Conservation (phyloP, 768 basidiomycete species). For the Leccinum pellstonianum region DNA sequence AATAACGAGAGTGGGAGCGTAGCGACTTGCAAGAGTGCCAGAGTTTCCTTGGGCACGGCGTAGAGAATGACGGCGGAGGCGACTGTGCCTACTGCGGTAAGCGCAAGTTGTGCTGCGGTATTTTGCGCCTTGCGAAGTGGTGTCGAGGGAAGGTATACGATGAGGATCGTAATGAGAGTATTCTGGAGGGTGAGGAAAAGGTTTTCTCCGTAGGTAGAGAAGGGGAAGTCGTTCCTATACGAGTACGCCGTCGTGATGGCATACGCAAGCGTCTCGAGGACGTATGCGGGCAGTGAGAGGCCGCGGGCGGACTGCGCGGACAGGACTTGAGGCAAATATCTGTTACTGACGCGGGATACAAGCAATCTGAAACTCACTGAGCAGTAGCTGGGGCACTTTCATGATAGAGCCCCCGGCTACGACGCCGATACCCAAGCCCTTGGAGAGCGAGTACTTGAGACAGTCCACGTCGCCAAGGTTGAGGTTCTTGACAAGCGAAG, state of each 20-base stretch:
- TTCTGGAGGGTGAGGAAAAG: constrained; percentile 91
- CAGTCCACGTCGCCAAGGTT: constrained; percentile 76
- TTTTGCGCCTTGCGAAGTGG: constrained; percentile 28
- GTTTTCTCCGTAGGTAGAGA: constrained; percentile 98
- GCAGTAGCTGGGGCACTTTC: constrained; percentile 92
- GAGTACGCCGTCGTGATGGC: constrained; percentile 90
- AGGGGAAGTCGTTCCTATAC: constrained; percentile 81
- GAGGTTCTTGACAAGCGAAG: constrained; percentile 83
- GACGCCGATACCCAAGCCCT: constrained; percentile 89
- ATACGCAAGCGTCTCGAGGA: constrained; percentile 89
- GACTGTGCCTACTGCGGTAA: constrained; percentile 34
- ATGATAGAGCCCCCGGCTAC: constrained; percentile 91
- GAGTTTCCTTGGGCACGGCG: constrained; percentile 42
- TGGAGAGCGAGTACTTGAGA: constrained; percentile 88
- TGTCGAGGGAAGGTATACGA: constrained; percentile 59
- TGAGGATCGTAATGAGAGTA: constrained; percentile 83
- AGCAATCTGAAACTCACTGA: constrained; percentile 51
- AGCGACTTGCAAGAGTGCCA: constrained; percentile 74
- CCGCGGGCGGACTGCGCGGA: constrained; percentile 78
- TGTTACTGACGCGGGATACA: neutral
- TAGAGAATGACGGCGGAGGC: constrained; percentile 43
- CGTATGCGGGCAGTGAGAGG: constrained; percentile 80
- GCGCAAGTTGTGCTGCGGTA: constrained; percentile 31
- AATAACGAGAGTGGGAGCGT: constrained; percentile 91
- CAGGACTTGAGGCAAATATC: constrained; percentile 48